Percentiles rank a stretch among this genome's conserved stretches.
phyloP scores from a whole-genome alignment of 345 rosid genomes.

The Eucalyptus paniculata region DNA sequence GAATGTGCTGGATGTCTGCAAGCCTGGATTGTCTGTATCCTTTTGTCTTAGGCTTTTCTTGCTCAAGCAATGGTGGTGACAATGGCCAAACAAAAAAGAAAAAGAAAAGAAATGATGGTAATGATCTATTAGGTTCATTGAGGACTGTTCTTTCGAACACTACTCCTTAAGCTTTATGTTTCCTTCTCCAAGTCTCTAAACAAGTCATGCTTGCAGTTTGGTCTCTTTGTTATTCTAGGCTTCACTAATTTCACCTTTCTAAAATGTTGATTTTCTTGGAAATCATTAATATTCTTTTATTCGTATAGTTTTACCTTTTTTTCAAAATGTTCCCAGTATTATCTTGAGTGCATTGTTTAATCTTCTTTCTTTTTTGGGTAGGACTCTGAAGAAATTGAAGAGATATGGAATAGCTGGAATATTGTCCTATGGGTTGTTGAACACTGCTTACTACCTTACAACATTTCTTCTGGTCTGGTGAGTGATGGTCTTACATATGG shows the following conservation, averaged over 20 bases:
- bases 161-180: background rate
- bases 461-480: slow-evolving; percentile 80
- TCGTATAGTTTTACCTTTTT: background rate
- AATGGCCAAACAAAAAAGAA: background rate
- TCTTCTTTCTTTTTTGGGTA: slow-evolving; percentile 4
- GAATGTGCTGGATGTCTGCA: background rate
- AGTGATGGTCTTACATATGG: slow-evolving; percentile 9
- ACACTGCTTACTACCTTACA: slow-evolving; percentile 64
- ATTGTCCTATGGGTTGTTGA: slow-evolving; percentile 71
- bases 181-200: background rate
- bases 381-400: slow-evolving; percentile 53
- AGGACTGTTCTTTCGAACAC: background rate
- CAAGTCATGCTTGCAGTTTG: background rate
- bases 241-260: background rate
- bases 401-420: slow-evolving; percentile 83
- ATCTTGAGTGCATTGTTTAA: background rate
- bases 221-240: background rate
- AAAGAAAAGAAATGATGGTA: background rate
- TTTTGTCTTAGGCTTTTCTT: background rate
- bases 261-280: background rate
- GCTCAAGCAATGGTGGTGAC: background rate
- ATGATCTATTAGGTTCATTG: background rate
- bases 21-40: background rate
- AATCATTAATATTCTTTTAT: background rate
- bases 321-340: background rate